Evolutionary conservation across 106 monocot genomes (phyloP).

Genomic region (Acanthochlamys bracteata): DNA sequence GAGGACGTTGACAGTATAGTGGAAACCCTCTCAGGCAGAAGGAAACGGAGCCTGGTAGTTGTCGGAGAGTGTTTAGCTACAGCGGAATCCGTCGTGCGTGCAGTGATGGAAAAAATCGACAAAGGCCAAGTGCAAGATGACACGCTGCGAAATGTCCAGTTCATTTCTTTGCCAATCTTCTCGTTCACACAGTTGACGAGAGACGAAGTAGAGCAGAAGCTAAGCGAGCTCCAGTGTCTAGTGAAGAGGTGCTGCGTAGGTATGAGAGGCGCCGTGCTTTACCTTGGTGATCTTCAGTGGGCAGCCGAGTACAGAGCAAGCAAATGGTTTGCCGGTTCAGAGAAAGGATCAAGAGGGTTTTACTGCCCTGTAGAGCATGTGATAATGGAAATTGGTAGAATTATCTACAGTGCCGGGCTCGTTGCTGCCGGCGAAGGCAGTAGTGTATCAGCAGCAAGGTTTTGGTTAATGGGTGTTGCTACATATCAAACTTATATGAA

Average conservation of each 20-base stretch:
- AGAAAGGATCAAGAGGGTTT: slow-evolving; percentile 16
- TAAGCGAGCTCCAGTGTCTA: slow-evolving; percentile 61
- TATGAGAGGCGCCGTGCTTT: slow-evolving; percentile 55
- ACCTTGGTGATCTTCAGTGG: slow-evolving; percentile 80
- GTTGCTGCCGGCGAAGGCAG: background rate
- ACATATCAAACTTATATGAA: slow-evolving; percentile 51
- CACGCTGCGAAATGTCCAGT: slow-evolving; percentile 34
- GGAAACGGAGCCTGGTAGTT: slow-evolving; percentile 56
- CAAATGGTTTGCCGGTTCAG: background rate
- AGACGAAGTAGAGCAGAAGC: slow-evolving; percentile 77
- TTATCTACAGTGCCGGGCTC: slow-evolving; percentile 20
- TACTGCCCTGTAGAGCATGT: slow-evolving; percentile 87
- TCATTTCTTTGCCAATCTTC: slow-evolving; percentile 59
- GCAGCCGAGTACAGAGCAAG: slow-evolving; percentile 64
- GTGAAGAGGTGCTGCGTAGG: slow-evolving; percentile 50
- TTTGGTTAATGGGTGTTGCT: slow-evolving; percentile 64
- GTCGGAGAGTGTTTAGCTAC: slow-evolving; percentile 66
- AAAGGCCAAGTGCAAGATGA: slow-evolving; percentile 51
- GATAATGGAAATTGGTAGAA: slow-evolving; percentile 68
- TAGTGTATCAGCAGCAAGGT: slow-evolving; percentile 17
- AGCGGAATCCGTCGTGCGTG: slow-evolving; percentile 48
- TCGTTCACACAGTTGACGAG: slow-evolving; percentile 44
- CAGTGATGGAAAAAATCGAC: slow-evolving; percentile 57
- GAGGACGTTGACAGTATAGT: slow-evolving; percentile 61
- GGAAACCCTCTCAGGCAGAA: slow-evolving; percentile 32